Conservation (phyloP, 2,329 filamentous ascomycete genomes). For the Aspergillus pseudoglaucus region DNA sequence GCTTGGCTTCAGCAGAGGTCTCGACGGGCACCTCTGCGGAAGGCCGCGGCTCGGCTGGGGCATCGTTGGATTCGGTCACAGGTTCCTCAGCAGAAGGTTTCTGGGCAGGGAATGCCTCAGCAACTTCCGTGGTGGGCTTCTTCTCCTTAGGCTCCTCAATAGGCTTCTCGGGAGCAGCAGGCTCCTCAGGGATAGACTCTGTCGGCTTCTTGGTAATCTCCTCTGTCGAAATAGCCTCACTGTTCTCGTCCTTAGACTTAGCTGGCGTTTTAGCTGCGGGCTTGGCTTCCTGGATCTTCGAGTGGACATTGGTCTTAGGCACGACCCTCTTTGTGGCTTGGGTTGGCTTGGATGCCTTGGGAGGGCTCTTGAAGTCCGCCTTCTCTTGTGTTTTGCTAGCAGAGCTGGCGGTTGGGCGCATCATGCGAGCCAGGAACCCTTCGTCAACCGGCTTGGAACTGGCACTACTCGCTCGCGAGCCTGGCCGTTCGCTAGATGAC, state of each 20-base stretch:
- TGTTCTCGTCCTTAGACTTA: not conserved
- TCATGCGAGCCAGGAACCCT: slow-evolving; percentile 46
- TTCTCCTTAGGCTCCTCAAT: not conserved
- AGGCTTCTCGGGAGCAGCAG: not conserved
- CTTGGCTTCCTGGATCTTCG: slow-evolving; percentile 18
- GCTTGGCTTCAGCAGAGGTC: slow-evolving; percentile 1
- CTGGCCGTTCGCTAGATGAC: slow-evolving; percentile 29
- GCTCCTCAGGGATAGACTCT: slow-evolving; percentile 6
- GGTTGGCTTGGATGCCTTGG: slow-evolving; percentile 18
- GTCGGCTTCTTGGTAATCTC: not conserved
- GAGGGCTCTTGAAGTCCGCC: slow-evolving; percentile 35
- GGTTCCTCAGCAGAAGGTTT: not conserved
- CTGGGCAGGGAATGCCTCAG: no score
- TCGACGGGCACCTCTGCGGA: not conserved
- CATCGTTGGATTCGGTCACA: not conserved
- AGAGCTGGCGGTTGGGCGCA: slow-evolving; percentile 46
- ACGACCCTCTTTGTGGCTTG: slow-evolving; percentile 16
- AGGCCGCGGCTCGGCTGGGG: not conserved
- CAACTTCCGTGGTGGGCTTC: no score
- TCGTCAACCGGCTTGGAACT: slow-evolving; percentile 37
- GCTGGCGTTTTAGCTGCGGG: not conserved
- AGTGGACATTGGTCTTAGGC: slow-evolving; percentile 18
- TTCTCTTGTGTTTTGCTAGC: slow-evolving; percentile 45
- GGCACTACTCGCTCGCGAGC: slow-evolving; percentile 35
- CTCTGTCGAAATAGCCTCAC: slow-evolving; percentile 4